Base-by-base conservation (phyloP, 2,329 filamentous ascomycete genomes). In the Fusarium subtropicale region DNA sequence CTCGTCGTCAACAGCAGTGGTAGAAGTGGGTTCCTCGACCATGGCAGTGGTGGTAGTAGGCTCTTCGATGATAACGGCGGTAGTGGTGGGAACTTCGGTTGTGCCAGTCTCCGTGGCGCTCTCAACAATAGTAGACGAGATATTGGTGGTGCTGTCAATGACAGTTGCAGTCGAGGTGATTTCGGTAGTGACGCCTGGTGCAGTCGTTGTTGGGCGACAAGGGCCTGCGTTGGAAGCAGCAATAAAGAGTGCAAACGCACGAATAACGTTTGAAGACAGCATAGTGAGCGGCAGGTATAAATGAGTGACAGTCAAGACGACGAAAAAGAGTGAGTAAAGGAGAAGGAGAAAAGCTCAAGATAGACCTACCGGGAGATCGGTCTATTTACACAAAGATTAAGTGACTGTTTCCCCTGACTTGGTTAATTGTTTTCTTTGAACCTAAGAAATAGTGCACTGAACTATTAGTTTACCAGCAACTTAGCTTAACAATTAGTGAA, bases 241-340 rank as follows among this genome's bases (percentile, higher is more conserved):
- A 39, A 13, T 2, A 5, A 39, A 39, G 36, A 39, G n/a, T 20
- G n/a, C 36, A 22, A 39, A 7, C 10, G n/a, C 36, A 39, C 36
- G 11, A 2, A 39, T 8, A 8, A 39, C n/a, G n/a, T 22, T 20
- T 1, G n/a, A 39, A 4, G n/a, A 22, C 36, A 39, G 0, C 36
- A 39, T 39, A 39, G n/a, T 13, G n/a, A 20, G 7, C 0, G 36
- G 20, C 36, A 13, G n/a, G 36, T 39, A 20, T 39, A 13, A 20
- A 7, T 3, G n/a, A 39, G 36, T 39, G 36, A n/a, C 12, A 20
- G 11, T 39, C 36, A 39, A 39, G 11, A 4, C 3, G 3, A 39
- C 0, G 11, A 20, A 20, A 20, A 20, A 1, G n/a, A 39, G 2
- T 20, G n/a, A 20, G 2, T 20, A 2, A 13, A 20, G 20, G n/a